These are phyloP conservation scores for Microdochium bolleyi DNA, from an alignment of 2,329 filamentous ascomycete species.

Conservation along the genomic window DNA sequence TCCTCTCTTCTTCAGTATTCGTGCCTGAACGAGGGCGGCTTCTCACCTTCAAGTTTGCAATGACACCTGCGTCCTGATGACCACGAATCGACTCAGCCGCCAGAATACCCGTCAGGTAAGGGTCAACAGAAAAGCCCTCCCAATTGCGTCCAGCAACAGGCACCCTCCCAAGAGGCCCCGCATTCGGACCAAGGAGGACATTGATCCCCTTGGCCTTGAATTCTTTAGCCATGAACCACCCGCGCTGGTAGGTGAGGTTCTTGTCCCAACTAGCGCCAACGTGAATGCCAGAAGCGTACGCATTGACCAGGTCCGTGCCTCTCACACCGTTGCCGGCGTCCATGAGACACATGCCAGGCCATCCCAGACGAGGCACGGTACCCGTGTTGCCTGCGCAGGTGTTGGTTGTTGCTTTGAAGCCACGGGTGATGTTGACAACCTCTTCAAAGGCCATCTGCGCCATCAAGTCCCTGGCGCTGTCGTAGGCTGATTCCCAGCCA, in stretches of 20 bases:
- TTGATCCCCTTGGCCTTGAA: constrained; percentile 49
- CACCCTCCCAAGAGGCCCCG: constrained; percentile 61
- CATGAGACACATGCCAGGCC: constrained; percentile 39
- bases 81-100: constrained; percentile 67
- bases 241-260: constrained; percentile 42
- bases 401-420: constrained; percentile 34
- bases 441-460: constrained; percentile 58
- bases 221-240: constrained; percentile 44
- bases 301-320: constrained; percentile 37
- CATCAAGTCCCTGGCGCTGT: constrained; percentile 48
- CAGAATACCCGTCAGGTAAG: constrained; percentile 62
- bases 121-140: constrained; percentile 58
- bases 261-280: constrained; percentile 45
- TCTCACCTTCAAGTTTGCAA: constrained; percentile 60
- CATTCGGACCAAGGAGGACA: constrained; percentile 57
- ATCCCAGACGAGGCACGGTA: constrained; percentile 32
- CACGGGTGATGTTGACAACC: constrained; percentile 45
- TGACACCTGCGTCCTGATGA: constrained; percentile 70
- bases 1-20: not conserved
- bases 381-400: constrained; percentile 40
- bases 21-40: no score
- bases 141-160: constrained; percentile 64
- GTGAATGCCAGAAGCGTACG: constrained; percentile 39
- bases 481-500: constrained; percentile 50
- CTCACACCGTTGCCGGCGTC: constrained; percentile 42